Percentiles rank a stretch among this genome's conserved stretches.
Conservation (phyloP, 1,284 basidiomycete genomes). For the Xerocomus cyaneibrunnescens region DNA sequence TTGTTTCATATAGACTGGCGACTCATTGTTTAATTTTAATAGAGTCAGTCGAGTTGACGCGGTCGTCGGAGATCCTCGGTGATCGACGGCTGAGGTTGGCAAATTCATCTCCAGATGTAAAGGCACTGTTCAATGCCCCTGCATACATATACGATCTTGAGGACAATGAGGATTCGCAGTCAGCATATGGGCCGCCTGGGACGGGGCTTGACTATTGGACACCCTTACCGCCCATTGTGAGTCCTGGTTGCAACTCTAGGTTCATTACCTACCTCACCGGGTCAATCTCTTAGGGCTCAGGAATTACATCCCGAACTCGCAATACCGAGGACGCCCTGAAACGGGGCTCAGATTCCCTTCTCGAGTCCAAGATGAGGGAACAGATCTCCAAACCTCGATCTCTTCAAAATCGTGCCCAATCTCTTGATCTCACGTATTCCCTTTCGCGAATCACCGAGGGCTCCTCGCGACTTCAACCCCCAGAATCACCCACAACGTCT, state of each 20-base stretch:
- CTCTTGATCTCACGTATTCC: slow-evolving; percentile 76
- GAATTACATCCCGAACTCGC: slow-evolving; percentile 60
- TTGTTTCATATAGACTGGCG: background rate
- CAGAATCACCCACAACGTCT: slow-evolving; percentile 78
- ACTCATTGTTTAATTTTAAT: slow-evolving; percentile 16
- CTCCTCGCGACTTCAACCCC: slow-evolving; percentile 56
- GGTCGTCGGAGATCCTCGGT: slow-evolving; percentile 65
- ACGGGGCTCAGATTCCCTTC: slow-evolving; percentile 81
- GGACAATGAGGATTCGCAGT: slow-evolving; percentile 62
- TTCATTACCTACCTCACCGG: slow-evolving; percentile 23
- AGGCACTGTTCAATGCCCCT: slow-evolving; percentile 87
- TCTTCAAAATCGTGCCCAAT: slow-evolving; percentile 76
- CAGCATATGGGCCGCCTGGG: slow-evolving; percentile 50
- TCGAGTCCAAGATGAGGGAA: slow-evolving; percentile 85
- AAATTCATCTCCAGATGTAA: slow-evolving; percentile 91
- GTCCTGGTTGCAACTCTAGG: slow-evolving; percentile 32
- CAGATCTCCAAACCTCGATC: slow-evolving; percentile 73
- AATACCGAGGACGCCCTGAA: slow-evolving; percentile 75
- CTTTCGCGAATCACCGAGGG: slow-evolving; percentile 74
- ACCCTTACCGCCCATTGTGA: slow-evolving; percentile 72
- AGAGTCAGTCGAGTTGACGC: slow-evolving; percentile 77
- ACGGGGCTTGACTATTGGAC: slow-evolving; percentile 65
- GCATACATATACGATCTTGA: slow-evolving; percentile 76
- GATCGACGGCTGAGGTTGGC: slow-evolving; percentile 80
- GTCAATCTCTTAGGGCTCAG: slow-evolving; percentile 51